These are phyloP conservation scores for Candida stauntonica DNA, from an alignment of 805 yeast genomes.

Conservation along the genomic window DNA sequence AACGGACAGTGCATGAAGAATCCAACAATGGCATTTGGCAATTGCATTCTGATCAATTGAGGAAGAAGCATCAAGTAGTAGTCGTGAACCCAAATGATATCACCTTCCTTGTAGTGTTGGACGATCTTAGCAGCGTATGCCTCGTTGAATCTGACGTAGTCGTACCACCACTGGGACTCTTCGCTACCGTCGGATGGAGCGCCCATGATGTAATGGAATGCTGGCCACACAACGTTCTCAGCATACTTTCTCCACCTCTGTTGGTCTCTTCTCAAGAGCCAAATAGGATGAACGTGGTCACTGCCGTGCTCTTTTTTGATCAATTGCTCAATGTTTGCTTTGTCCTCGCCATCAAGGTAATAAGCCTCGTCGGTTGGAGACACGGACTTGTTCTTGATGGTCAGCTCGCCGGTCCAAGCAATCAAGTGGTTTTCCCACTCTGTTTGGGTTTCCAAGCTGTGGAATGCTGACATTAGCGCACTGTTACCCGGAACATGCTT, in stretches of 20 bases:
- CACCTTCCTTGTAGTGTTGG: slow-evolving; percentile 80
- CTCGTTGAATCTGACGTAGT: slow-evolving; percentile 86
- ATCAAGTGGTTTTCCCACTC: slow-evolving; percentile 85
- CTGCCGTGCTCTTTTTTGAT: slow-evolving; percentile 44
- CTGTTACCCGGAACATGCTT: slow-evolving; percentile 75
- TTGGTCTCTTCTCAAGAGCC: slow-evolving; percentile 80
- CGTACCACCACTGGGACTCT: slow-evolving; percentile 79
- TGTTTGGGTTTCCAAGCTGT: slow-evolving; percentile 56
- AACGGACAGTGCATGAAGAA: slow-evolving; percentile 93
- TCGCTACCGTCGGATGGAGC: slow-evolving; percentile 64
- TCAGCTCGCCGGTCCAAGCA: slow-evolving; percentile 94
- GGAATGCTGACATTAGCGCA: slow-evolving; percentile 74
- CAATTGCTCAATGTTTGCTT: slow-evolving; percentile 42
- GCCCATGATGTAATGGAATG: slow-evolving; percentile 86
- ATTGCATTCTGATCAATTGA: slow-evolving; percentile 64
- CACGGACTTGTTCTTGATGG: slow-evolving; percentile 15
- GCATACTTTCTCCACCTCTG: slow-evolving; percentile 85
- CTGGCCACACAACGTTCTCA: slow-evolving; percentile 90
- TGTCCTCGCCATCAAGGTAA: slow-evolving; percentile 54
- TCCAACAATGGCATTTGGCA: slow-evolving; percentile 86
- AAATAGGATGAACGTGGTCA: slow-evolving; percentile 72
- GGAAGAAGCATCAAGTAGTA: slow-evolving; percentile 89
- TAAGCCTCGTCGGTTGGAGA: slow-evolving; percentile 48
- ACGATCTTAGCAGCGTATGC: slow-evolving; percentile 79
- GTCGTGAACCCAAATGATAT: slow-evolving; percentile 89